These are phyloP conservation scores for Phytophthora chlamydospora DNA, from an alignment of 352 stramenopile genomes.

Conservation along the genomic window DNA sequence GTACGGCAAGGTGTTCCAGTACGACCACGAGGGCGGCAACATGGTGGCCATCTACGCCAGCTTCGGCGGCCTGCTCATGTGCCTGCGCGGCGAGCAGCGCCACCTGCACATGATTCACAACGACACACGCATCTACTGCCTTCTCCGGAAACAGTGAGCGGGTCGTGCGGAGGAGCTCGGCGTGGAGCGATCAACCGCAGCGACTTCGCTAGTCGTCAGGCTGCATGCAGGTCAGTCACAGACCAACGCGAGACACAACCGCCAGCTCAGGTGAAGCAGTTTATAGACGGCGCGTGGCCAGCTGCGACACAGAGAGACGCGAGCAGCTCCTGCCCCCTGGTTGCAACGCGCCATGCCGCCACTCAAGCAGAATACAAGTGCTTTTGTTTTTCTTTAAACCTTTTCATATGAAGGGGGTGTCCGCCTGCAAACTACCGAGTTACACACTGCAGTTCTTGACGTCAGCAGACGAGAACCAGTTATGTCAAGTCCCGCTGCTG, in stretches of 20 bases:
- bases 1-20: constrained; percentile 98
- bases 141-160: constrained; percentile 87
- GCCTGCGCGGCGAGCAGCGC: constrained; percentile 95
- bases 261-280: constrained; percentile 5
- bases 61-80: constrained; percentile 98
- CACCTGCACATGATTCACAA: constrained; percentile 98
- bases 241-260: background rate
- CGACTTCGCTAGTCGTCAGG: constrained; percentile 2
- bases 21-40: constrained; percentile 95
- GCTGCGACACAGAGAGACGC: constrained; percentile 3
- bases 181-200: background rate
- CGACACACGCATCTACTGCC: constrained; percentile 96
- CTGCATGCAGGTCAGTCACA: background rate
- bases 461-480: background rate
- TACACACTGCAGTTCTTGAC: background rate
- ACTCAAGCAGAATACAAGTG: constrained; percentile 22
- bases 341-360: constrained; percentile 1
- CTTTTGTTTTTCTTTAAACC: constrained; percentile 26
- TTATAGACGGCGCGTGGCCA: constrained; percentile 25
- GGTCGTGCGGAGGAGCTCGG: background rate
- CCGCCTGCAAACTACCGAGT: background rate
- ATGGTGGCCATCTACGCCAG: constrained; percentile 94
- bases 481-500: too few species aligned
- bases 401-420: constrained; percentile 19
- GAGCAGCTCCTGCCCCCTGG: background rate